phyloP scores from a whole-genome alignment of 306 rosid genomes.

The Cucurbita moschata region DNA sequence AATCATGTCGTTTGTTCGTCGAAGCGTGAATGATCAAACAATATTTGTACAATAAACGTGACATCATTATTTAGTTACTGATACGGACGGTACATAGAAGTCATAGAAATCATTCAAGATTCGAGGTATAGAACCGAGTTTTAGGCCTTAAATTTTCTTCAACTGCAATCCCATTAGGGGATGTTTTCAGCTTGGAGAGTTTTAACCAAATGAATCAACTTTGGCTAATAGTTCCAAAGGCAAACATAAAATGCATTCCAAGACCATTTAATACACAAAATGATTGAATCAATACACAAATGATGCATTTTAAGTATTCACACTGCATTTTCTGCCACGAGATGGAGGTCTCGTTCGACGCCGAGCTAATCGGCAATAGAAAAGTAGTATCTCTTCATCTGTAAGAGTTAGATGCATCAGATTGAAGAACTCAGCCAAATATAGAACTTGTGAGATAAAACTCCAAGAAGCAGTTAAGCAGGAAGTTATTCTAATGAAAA shows the following conservation, averaged over 20 bases:
- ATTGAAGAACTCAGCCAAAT: not conserved
- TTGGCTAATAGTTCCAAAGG: not conserved
- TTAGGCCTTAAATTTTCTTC: not conserved
- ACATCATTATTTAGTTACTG: no score
- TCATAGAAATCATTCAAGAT: no score
- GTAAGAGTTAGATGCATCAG: not conserved
- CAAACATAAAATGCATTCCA: not conserved
- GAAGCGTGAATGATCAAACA: no score
- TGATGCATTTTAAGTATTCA: not conserved
- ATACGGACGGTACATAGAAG: no score
- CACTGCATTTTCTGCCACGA: not conserved
- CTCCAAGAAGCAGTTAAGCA: no score
- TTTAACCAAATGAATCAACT: not conserved
- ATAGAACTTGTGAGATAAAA: not conserved
- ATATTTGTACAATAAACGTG: no score
- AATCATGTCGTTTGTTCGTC: no score
- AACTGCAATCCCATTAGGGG: not conserved
- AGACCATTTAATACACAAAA: not conserved
- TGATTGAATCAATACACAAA: not conserved
- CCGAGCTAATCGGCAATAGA: not conserved
- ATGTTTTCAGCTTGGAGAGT: not conserved
- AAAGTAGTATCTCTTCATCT: not conserved
- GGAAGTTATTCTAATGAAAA: no score
- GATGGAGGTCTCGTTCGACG: not conserved
- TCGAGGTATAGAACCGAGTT: not conserved